These are phyloP conservation scores for Diaporthe aspalathi DNA, from an alignment of 2,329 filamentous ascomycete species.

Conservation along the genomic window DNA sequence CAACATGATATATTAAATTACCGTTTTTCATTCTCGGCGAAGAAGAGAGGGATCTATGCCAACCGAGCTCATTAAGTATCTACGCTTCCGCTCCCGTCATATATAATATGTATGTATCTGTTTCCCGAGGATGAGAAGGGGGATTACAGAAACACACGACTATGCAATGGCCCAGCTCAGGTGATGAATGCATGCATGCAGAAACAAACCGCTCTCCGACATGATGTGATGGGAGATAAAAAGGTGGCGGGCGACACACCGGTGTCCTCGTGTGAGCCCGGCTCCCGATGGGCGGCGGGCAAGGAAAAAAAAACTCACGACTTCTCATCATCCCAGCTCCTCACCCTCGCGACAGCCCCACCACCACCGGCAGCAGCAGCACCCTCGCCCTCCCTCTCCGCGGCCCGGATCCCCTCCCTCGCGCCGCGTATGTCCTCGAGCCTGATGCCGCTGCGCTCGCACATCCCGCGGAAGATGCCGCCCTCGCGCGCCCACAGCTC, in stretches of 20 bases:
- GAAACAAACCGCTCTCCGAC: not conserved
- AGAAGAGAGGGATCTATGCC: not conserved
- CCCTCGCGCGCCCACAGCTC: conserved; percentile 75
- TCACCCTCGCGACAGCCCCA: conserved; percentile 35
- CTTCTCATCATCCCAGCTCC: conserved; percentile 40
- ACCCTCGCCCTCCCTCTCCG: conserved; percentile 20
- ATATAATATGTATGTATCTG: too few species aligned
- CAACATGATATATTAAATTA: not conserved
- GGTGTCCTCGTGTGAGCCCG: not conserved
- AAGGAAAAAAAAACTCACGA: too few species aligned
- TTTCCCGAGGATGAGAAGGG: not conserved
- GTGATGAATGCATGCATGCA: not conserved
- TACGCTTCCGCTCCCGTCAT: not conserved
- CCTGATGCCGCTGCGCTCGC: conserved; percentile 83
- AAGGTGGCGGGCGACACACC: not conserved
- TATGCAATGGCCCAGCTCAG: conserved; percentile 19
- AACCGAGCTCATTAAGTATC: not conserved
- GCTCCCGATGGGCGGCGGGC: too few species aligned
- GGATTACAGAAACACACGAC: too few species aligned
- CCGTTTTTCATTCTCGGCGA: not conserved
- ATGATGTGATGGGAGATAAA: not conserved
- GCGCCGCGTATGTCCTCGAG: conserved; percentile 64
- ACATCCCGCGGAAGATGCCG: conserved; percentile 91
- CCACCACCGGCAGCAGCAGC: not conserved
- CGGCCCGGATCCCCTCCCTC: conserved; percentile 48